These are phyloP conservation scores for Pholiota molesta DNA, from an alignment of 768 basidiomycete species.

Conservation along the genomic window DNA sequence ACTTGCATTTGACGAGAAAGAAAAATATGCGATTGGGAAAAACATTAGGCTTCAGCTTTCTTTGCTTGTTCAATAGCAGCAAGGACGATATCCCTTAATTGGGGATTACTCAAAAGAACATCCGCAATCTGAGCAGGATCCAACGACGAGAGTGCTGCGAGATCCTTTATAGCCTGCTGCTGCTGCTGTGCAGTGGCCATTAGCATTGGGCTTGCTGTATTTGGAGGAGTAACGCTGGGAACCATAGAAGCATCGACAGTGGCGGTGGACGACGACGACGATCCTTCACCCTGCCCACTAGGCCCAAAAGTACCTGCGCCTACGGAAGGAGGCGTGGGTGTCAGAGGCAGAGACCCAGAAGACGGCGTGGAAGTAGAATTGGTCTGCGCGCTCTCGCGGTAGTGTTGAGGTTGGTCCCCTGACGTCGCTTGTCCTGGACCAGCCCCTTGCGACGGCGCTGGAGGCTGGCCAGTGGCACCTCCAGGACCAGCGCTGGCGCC, in stretches of 20 bases:
- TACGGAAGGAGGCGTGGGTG: not conserved
- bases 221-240: not conserved
- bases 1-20: too few relatives aligned
- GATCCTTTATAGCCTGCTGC: constrained; percentile 21
- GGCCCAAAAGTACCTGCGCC: not conserved
- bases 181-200: not conserved
- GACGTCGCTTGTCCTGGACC: not conserved
- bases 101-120: constrained; percentile 39
- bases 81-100: constrained; percentile 38
- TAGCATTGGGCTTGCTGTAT: constrained; percentile 8
- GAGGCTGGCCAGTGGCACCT: not conserved
- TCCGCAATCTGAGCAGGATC: constrained; percentile 41
- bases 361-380: not conserved
- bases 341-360: not conserved
- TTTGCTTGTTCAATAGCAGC: constrained; percentile 30
- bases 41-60: constrained; percentile 1
- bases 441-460: not conserved
- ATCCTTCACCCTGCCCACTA: not conserved
- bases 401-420: not conserved
- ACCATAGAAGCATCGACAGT: not conserved
- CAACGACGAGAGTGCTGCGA: constrained; percentile 35
- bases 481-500: constrained; percentile 2
- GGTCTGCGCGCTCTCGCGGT: not conserved
- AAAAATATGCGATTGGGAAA: not conserved
- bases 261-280: too few relatives aligned